phyloP scores from a whole-genome alignment of 179 eudicot genomes.

The Beta corolliflora region DNA sequence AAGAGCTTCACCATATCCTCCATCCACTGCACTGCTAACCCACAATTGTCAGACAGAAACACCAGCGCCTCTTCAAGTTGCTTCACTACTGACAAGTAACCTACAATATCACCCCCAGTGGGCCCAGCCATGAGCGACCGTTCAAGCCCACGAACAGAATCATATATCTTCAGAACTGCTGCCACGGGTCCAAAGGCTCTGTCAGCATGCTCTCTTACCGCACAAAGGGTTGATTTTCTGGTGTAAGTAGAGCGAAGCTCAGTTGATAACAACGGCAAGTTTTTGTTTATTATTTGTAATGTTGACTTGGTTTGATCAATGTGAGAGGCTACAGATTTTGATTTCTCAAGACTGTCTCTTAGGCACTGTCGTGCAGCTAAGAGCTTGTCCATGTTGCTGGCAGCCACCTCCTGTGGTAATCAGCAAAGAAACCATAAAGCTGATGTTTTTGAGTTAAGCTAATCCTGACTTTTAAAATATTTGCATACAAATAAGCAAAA shows the following conservation, averaged over 20 bases:
- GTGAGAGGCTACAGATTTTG: conserved; percentile 44
- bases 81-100: conserved; percentile 45
- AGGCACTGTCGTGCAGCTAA: conserved; percentile 57
- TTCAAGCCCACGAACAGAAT: conserved; percentile 53
- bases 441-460: background rate
- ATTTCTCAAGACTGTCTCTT: conserved; percentile 47
- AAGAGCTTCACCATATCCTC: conserved; percentile 52
- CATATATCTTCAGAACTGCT: conserved; percentile 56
- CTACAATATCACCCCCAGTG: conserved; percentile 33
- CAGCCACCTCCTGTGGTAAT: conserved; percentile 23
- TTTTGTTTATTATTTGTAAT: conserved; percentile 30
- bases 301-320: conserved; percentile 38
- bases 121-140: conserved; percentile 28
- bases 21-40: conserved; percentile 63
- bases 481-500: conserved; percentile 1
- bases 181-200: conserved; percentile 63
- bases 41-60: conserved; percentile 58
- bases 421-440: conserved; percentile 17
- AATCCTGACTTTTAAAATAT: background rate
- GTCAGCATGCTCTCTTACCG: conserved; percentile 46
- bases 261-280: conserved; percentile 42
- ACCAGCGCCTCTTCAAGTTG: conserved; percentile 65
- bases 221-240: conserved; percentile 36
- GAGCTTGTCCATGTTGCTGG: conserved; percentile 39
- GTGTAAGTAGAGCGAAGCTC: conserved; percentile 37